These are phyloP conservation scores for Pseudomonodictys pantanalensis DNA, from an alignment of 495 filamentous ascomycete species.

Conservation along the genomic window DNA sequence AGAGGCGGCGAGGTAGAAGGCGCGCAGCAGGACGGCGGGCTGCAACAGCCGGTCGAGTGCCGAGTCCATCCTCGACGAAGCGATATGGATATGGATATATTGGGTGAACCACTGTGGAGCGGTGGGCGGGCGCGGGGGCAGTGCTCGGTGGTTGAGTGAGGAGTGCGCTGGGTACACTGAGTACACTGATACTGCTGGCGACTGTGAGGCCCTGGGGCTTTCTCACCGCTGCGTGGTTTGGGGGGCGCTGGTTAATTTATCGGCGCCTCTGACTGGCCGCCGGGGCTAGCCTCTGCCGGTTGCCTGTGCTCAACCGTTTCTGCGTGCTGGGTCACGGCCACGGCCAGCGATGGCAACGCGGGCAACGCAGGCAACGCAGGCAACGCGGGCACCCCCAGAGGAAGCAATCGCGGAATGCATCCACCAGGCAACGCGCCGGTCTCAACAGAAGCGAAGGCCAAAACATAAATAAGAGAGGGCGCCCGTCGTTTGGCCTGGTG, in stretches of 20 bases:
- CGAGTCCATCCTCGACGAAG: neutral
- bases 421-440: no score
- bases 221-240: neutral
- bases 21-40: conserved; percentile 21
- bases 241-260: neutral
- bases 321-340: no score
- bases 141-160: no score
- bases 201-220: no score
- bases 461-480: neutral
- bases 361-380: no score
- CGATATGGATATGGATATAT: neutral
- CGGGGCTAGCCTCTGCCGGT: no score
- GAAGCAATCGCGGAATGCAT: no score
- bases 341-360: no score
- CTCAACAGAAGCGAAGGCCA: neutral
- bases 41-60: neutral
- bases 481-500: no score
- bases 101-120: neutral
- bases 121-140: neutral
- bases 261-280: neutral
- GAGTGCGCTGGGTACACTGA: neutral
- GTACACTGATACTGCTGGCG: no score
- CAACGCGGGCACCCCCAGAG: no score
- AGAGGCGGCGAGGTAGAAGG: conserved; percentile 39
- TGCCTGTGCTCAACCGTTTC: no score